Conservation (phyloP, 169 alveolate genomes). For the Cryptosporidium meleagridis region DNA sequence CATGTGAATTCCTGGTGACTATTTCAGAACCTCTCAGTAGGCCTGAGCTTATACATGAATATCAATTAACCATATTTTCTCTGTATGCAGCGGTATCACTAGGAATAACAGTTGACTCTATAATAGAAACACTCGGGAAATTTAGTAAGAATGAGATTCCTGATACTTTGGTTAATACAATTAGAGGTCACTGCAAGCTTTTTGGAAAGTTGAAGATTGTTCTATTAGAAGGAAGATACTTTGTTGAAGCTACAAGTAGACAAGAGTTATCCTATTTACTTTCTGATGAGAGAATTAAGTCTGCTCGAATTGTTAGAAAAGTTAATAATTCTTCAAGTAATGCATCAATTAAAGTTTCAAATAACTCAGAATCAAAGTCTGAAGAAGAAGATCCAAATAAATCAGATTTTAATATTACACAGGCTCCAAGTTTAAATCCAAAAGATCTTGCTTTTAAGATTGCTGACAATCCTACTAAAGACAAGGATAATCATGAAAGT, state of each 20-base stretch:
- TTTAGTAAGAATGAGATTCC: slow-evolving; percentile 92
- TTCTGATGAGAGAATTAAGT: slow-evolving; percentile 85
- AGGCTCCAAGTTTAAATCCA: slow-evolving; percentile 64
- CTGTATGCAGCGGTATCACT: slow-evolving; percentile 97
- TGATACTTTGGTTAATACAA: slow-evolving; percentile 83
- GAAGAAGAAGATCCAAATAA: not conserved
- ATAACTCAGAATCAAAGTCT: not conserved
- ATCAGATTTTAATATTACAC: slow-evolving; percentile 33
- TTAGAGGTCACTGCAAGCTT: slow-evolving; percentile 80
- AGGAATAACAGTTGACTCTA: slow-evolving; percentile 93
- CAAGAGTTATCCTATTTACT: slow-evolving; percentile 87
- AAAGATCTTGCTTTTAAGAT: slow-evolving; percentile 38
- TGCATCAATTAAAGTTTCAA: not conserved
- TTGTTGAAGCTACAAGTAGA: slow-evolving; percentile 90
- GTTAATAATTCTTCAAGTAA: not conserved
- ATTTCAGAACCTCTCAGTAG: slow-evolving; percentile 98
- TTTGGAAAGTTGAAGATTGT: slow-evolving; percentile 95
- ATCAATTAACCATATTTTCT: slow-evolving; percentile 90
- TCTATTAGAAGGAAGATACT: slow-evolving; percentile 91
- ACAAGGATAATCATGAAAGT: not conserved
- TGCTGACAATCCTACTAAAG: slow-evolving; percentile 4
- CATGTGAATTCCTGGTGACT: slow-evolving; percentile 95
- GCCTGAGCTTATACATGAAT: slow-evolving; percentile 97
- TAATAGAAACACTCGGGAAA: slow-evolving; percentile 89
- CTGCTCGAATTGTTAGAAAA: slow-evolving; percentile 80